These are phyloP conservation scores for Hygrocybe punicea DNA, from an alignment of 768 basidiomycete species.

Conservation along the genomic window DNA sequence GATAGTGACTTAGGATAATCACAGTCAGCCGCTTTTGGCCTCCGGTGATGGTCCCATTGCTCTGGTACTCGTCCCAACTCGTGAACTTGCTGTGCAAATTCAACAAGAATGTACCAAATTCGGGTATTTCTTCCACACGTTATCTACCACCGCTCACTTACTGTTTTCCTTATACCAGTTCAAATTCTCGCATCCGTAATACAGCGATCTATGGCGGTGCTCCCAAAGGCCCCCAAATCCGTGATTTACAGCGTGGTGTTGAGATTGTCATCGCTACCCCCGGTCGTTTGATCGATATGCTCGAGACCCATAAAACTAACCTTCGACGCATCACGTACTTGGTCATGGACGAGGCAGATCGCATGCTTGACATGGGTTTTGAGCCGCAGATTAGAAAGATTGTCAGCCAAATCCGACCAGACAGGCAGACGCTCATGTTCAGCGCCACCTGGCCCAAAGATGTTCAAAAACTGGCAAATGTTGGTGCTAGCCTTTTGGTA, in stretches of 20 bases:
- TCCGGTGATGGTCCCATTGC: conserved; percentile 98
- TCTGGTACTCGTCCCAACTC: conserved; percentile 93
- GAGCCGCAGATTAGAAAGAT: conserved; percentile 99
- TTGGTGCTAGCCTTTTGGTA: too few species aligned
- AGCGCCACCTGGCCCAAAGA: conserved; percentile 99
- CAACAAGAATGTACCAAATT: conserved; percentile 99
- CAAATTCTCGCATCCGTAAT: conserved; percentile 94
- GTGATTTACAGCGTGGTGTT: conserved; percentile 94
- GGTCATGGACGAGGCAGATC: conserved; percentile 99
- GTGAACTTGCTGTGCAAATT: conserved; percentile 97
- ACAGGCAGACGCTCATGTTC: conserved; percentile 98
- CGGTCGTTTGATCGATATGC: conserved; percentile 98
- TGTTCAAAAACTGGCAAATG: conserved; percentile 93
- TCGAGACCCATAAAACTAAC: conserved; percentile 95
- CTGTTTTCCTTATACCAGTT: conserved; percentile 36
- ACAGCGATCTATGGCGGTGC: conserved; percentile 99
- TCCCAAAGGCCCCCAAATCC: conserved; percentile 97
- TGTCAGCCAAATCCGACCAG: conserved; percentile 93
- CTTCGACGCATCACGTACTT: conserved; percentile 94
- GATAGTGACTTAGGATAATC: conserved; percentile 1
- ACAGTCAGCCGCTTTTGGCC: conserved; percentile 83
- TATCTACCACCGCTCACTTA: not conserved
- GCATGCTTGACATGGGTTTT: conserved; percentile 99
- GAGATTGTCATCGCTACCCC: conserved; percentile 99
- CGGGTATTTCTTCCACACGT: conserved; percentile 51